Evolutionary conservation across 306 rosid species (phyloP).

Genomic region (Sicyos baderoa): DNA sequence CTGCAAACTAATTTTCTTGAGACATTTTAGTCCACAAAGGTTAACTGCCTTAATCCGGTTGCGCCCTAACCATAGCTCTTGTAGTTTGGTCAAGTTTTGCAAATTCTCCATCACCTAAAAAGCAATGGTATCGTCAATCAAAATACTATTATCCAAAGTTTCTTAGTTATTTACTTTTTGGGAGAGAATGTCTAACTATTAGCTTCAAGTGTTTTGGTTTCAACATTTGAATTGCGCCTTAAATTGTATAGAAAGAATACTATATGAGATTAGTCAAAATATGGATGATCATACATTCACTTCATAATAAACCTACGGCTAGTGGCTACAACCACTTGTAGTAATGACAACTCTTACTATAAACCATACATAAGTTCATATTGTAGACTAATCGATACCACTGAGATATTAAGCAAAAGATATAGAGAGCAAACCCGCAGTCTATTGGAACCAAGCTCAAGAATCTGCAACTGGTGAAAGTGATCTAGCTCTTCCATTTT

Average conservation of each 20-base stretch:
- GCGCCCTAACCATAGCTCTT: conserved; percentile 91
- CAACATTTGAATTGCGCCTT: neutral
- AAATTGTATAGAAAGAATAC: neutral
- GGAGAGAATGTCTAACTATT: neutral
- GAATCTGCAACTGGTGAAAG: conserved; percentile 57
- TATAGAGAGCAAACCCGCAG: conserved; percentile 52
- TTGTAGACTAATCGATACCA: neutral
- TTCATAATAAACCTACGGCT: neutral
- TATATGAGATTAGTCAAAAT: neutral
- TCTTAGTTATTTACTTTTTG: neutral
- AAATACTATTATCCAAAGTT: neutral
- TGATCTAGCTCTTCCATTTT: conserved; percentile 83
- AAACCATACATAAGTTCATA: neutral
- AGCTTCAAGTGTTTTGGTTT: neutral
- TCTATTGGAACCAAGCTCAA: conserved; percentile 85
- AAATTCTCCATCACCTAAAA: conserved; percentile 82
- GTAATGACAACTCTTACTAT: neutral
- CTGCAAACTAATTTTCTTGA: conserved; percentile 86
- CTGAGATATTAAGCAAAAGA: neutral
- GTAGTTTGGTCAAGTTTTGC: conserved; percentile 47
- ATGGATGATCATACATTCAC: neutral
- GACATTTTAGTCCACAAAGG: conserved; percentile 67
- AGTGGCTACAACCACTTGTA: neutral
- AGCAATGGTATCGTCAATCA: neutral
- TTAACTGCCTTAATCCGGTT: conserved; percentile 73